Evolutionary conservation across 257 asterid species (phyloP).

Genomic region (Solanum rostratum): DNA sequence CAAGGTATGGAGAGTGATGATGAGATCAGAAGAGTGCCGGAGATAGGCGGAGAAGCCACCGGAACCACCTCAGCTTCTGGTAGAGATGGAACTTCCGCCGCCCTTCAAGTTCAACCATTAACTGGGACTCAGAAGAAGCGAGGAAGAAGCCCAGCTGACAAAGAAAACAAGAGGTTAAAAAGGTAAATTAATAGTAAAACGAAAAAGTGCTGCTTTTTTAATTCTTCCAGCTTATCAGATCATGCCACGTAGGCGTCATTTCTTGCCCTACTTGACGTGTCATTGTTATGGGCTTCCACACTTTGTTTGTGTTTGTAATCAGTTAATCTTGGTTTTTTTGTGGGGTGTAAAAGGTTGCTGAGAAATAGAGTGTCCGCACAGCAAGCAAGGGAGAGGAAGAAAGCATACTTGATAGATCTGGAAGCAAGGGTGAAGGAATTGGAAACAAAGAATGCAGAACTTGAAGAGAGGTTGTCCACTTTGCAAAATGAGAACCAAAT

Average conservation of each 20-base stretch:
- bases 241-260: conserved; percentile 15
- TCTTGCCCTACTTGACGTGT: background rate
- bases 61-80: conserved; percentile 42
- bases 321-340: background rate
- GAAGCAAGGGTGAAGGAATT: conserved; percentile 80
- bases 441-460: conserved; percentile 92
- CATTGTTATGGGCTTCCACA: background rate
- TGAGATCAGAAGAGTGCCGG: conserved; percentile 96
- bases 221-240: conserved; percentile 4
- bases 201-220: too few relatives aligned
- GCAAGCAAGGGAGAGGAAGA: conserved; percentile 99
- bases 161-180: conserved; percentile 90
- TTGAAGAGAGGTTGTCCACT: conserved; percentile 86
- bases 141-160: conserved; percentile 90
- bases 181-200: conserved; percentile 25
- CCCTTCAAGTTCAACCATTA: conserved; percentile 50
- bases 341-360: conserved; percentile 50
- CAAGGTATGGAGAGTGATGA: conserved; percentile 98
- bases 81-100: conserved; percentile 35
- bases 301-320: background rate
- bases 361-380: conserved; percentile 99
- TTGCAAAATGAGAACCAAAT: conserved; percentile 95
- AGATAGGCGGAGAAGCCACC: conserved; percentile 64
- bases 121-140: conserved; percentile 59
- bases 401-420: conserved; percentile 81